Evolutionary conservation across 352 stramenopile species (phyloP).

Genomic region (Pilasporangium apinafurcum): DNA sequence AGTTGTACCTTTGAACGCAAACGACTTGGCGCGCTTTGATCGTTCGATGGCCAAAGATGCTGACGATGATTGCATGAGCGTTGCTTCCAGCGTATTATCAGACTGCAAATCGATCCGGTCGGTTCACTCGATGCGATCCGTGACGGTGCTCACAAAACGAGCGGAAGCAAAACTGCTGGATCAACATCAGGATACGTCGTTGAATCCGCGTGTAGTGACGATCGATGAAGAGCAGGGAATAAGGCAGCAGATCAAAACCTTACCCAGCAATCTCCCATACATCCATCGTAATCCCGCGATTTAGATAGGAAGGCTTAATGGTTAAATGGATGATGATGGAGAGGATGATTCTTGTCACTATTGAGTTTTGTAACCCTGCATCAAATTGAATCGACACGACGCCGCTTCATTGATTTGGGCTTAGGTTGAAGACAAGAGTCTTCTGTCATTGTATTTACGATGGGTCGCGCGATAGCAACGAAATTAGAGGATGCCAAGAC

Average conservation of each 20-base stretch:
- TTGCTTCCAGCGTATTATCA: conserved; percentile 72
- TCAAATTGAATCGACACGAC: not conserved
- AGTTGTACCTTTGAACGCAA: conserved; percentile 31
- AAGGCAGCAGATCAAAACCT: conserved; percentile 84
- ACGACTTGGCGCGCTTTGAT: conserved; percentile 42
- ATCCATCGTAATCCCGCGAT: conserved; percentile 93
- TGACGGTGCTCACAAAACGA: conserved; percentile 63
- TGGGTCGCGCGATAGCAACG: conserved; percentile 30
- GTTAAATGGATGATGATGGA: not conserved
- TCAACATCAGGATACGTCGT: conserved; percentile 13
- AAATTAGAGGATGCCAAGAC: conserved; percentile 53
- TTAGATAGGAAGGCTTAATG: conserved; percentile 16
- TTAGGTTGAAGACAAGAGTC: no score
- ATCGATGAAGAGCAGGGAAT: conserved; percentile 87
- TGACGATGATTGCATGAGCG: conserved; percentile 61
- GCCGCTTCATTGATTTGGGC: not conserved
- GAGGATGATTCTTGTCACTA: not conserved
- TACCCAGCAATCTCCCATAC: conserved; percentile 90
- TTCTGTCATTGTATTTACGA: not conserved
- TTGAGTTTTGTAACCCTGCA: conserved; percentile 4
- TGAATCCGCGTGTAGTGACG: conserved; percentile 79
- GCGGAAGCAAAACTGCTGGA: conserved; percentile 62
- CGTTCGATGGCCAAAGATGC: conserved; percentile 13
- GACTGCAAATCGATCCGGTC: conserved; percentile 85
- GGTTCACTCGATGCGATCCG: conserved; percentile 77